Evolutionary conservation across 1,284 basidiomycete species (phyloP).

Genomic region (Ceratobasidium sp.): DNA sequence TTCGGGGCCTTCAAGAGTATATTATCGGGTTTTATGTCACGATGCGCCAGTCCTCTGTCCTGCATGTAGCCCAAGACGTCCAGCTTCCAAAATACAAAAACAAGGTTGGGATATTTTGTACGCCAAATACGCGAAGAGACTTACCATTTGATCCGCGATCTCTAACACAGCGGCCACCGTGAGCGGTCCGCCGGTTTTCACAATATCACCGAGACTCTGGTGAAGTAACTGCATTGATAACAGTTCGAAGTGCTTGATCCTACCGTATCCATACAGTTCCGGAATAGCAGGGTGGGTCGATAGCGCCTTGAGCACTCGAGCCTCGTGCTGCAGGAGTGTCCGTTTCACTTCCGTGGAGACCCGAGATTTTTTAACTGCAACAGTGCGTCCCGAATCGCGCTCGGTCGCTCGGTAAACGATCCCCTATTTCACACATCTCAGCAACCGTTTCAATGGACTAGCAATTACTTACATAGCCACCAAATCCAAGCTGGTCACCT

Average conservation of each 20-base stretch:
- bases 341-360: neutral
- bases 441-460: neutral
- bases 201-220: neutral
- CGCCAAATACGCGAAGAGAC: neutral
- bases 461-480: neutral
- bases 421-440: neutral
- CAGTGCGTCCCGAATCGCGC: neutral
- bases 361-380: neutral
- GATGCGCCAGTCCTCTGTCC: neutral
- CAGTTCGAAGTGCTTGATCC: conserved; percentile 1
- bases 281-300: neutral
- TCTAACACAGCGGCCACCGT: neutral
- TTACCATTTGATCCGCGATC: conserved; percentile 2
- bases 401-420: neutral
- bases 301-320: neutral
- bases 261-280: neutral
- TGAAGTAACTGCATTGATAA: conserved; percentile 1
- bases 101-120: too few relatives aligned
- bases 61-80: neutral
- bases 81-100: neutral
- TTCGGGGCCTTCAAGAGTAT: conserved; percentile 68
- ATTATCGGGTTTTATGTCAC: conserved; percentile 65
- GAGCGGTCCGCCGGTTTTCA: neutral
- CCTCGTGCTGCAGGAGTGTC: neutral
- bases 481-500: neutral